Evolutionary conservation across 2,329 filamentous ascomycete genomes (phyloP), one percentile per base, ranked within the genome.

Genomic region (Exophiala sp.): DNA sequence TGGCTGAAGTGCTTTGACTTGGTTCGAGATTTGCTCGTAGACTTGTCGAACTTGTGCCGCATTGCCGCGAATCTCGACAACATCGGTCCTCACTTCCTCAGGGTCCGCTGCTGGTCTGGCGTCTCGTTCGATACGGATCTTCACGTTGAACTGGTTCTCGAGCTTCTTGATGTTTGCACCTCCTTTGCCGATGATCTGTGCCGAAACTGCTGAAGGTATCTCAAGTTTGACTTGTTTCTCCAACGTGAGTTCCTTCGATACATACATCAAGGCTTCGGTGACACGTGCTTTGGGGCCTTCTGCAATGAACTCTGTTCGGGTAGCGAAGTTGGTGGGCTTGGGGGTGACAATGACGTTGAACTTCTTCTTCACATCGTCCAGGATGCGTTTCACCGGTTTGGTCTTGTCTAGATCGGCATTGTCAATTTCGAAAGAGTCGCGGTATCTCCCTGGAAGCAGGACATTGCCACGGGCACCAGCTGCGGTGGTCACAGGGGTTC

Each of bases 171-270:
- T 94, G 55, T 85, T 91, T 21, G 88, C 80, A 51, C 94, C 94
- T 65, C 86, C 83, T 65, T 88, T 89, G 61, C 93, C 94, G 66
- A 98, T 97, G 68, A 98, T 90, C 68, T 91, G 85, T 46, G 90
- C 81, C 55, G 89, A 83, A 18, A 88, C 81, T 32, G 88, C 91
- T 42, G 84, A 79, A 45, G 91, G 93, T 58, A 98, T 85, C 2
- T 86, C 77, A 42, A 97, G 81, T 58, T 82, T 84, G 64, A 87
- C 76, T 45, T 78, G 77, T 74, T 82, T 79, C 79, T 83, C 94
- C 40, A 82, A 81, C 63, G 90, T 90, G 61, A 98, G 85, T 65
- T 95, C 86, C 63, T 85, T 82, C 39, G 93, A 85, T 57, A 96
- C 79, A 60, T 96, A 89, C 73, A 87, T 90, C 64, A 97, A 78